phyloP scores from a whole-genome alignment of 345 rosid species.

The Populus tremula region DNA sequence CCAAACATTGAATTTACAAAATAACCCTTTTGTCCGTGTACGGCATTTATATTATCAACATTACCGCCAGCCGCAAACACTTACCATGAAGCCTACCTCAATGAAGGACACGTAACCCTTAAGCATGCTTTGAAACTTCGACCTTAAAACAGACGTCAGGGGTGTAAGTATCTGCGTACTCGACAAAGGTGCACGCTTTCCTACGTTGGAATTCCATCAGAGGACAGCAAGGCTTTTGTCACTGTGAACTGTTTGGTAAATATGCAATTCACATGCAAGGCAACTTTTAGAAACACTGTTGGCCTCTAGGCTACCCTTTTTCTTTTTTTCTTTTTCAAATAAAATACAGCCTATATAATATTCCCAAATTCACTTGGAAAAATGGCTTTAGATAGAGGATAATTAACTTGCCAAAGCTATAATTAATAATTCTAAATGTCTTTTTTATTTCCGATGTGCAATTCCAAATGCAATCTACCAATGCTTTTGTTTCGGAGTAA shows the following conservation, averaged over 20 bases:
- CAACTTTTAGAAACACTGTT: too few relatives aligned
- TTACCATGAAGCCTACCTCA: background rate
- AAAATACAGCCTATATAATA: too few relatives aligned
- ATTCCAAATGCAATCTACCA: too few relatives aligned
- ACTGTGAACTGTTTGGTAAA: background rate
- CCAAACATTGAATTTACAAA: background rate
- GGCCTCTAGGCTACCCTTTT: too few relatives aligned
- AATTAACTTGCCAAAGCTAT: too few relatives aligned
- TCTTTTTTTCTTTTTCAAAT: too few relatives aligned
- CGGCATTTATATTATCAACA: background rate
- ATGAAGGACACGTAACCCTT: background rate
- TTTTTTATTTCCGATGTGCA: too few relatives aligned
- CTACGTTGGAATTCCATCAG: background rate
- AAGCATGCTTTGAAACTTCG: background rate
- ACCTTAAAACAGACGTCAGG: background rate
- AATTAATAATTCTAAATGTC: too few relatives aligned
- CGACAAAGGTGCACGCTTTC: conserved; percentile 8
- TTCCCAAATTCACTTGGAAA: background rate
- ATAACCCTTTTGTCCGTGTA: background rate
- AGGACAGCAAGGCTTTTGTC: background rate
- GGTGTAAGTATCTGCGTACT: background rate
- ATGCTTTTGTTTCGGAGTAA: too few relatives aligned
- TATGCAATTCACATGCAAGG: background rate
- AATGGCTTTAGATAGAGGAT: too few relatives aligned
- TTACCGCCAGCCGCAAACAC: background rate